Evolutionary conservation across 2,329 filamentous ascomycete genomes (phyloP).

Genomic region (Exserohilum rostratum): DNA sequence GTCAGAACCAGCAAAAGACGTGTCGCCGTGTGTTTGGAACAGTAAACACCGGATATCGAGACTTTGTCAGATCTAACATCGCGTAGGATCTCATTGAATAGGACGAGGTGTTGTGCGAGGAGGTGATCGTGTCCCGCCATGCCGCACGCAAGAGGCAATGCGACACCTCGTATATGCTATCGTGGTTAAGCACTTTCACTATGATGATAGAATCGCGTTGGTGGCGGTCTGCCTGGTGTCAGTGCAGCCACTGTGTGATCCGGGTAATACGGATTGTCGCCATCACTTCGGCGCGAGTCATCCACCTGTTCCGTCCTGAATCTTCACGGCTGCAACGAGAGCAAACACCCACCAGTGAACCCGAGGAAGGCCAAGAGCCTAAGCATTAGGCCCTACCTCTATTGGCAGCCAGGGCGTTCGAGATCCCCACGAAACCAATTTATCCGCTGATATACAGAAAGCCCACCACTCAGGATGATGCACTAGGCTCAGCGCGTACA

Average conservation of each 20-base stretch:
- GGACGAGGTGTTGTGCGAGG: background rate
- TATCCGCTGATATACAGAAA: constrained; percentile 9
- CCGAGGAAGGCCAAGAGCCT: background rate
- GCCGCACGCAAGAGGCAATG: background rate
- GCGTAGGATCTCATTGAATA: background rate
- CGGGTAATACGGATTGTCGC: background rate
- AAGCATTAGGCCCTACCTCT: background rate
- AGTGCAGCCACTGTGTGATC: background rate
- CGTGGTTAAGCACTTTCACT: background rate
- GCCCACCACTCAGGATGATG: constrained; percentile 8
- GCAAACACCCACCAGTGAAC: background rate
- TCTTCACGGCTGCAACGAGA: background rate
- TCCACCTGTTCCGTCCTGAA: background rate
- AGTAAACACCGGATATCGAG: no score
- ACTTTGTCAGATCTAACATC: background rate
- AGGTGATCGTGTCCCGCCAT: background rate
- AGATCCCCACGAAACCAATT: constrained; percentile 4
- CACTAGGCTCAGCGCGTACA: constrained; percentile 5
- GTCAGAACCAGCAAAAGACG: background rate
- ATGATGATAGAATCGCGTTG: constrained; percentile 1
- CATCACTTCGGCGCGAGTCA: background rate
- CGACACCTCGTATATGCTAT: background rate
- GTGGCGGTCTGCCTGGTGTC: background rate
- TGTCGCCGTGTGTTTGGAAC: no score
- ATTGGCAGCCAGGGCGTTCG: constrained; percentile 5